These are phyloP conservation scores for Raphanus hybrid DNA, from an alignment of 441 rosid species.

Conservation along the genomic window DNA sequence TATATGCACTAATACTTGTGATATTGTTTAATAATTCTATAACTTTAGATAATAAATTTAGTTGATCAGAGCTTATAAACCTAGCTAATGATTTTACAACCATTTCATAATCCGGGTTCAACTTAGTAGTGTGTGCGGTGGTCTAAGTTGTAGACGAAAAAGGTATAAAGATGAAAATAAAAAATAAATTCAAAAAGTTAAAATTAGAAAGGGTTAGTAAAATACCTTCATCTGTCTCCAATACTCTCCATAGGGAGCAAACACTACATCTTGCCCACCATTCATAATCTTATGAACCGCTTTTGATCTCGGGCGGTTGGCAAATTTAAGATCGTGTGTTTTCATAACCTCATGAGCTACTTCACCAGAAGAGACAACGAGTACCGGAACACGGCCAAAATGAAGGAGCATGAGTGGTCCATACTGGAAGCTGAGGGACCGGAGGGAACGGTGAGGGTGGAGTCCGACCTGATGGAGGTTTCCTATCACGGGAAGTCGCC, in stretches of 20 bases:
- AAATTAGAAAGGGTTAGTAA: not conserved
- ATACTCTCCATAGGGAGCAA: conserved; percentile 57
- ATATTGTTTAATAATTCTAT: not conserved
- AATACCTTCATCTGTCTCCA: conserved; percentile 54
- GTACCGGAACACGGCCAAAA: conserved; percentile 47
- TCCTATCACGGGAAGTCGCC: conserved; percentile 52
- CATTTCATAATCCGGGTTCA: not conserved
- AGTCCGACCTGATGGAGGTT: conserved; percentile 54
- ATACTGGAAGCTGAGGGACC: conserved; percentile 36
- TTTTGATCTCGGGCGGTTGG: conserved; percentile 45
- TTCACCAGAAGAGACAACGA: conserved; percentile 49
- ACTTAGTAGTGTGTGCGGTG: not conserved
- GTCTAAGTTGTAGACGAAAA: not conserved
- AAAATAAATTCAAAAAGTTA: too few species aligned
- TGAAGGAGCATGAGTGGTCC: conserved; percentile 58
- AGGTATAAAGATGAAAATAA: not conserved
- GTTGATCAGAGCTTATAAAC: conserved; percentile 2
- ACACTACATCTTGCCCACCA: conserved; percentile 39
- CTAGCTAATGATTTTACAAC: not conserved
- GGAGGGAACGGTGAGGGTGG: conserved; percentile 52
- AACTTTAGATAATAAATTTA: not conserved
- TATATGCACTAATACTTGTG: not conserved
- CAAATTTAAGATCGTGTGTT: conserved; percentile 49
- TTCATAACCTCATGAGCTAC: conserved; percentile 49
- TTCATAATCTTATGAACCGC: conserved; percentile 41